phyloP scores from a whole-genome alignment of 129 eudicot genomes.

The Escallonia herrerae region DNA sequence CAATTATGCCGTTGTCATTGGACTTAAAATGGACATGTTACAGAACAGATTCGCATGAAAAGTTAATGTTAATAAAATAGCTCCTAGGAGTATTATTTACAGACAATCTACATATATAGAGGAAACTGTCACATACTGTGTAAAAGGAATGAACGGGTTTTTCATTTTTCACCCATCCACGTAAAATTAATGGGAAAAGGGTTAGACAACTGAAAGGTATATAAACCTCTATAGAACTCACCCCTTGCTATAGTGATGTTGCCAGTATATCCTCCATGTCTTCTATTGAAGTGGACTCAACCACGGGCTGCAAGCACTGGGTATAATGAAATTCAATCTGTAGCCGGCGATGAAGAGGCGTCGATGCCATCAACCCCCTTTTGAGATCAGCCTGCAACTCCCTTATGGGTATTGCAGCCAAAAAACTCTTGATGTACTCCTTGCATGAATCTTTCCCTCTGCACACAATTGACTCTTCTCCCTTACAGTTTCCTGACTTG shows the following conservation, averaged over 20 bases:
- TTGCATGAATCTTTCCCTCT: constrained; percentile 71
- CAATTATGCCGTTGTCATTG: too few relatives aligned
- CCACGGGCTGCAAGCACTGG: not conserved
- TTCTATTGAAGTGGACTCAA: not conserved
- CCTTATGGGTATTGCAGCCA: constrained; percentile 83
- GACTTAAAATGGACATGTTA: too few relatives aligned
- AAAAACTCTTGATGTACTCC: constrained; percentile 74
- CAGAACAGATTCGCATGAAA: too few relatives aligned
- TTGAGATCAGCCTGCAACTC: constrained; percentile 71
- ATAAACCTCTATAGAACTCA: too few relatives aligned
- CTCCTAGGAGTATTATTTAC: too few relatives aligned
- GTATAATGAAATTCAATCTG: constrained; percentile 87
- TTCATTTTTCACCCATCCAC: too few relatives aligned
- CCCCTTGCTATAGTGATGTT: not conserved
- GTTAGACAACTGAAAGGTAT: too few relatives aligned
- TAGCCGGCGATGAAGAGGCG: constrained; percentile 61
- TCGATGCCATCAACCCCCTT: constrained; percentile 58
- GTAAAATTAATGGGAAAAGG: too few relatives aligned
- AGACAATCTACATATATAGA: too few relatives aligned
- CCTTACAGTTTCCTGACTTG: constrained; percentile 17
- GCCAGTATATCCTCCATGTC: not conserved
- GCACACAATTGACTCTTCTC: constrained; percentile 18
- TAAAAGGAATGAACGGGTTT: too few relatives aligned
- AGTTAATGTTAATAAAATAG: too few relatives aligned
- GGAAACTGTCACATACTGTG: too few relatives aligned